Conservation (phyloP, 1,284 basidiomycete genomes). For the Ceratobasidium sp. region DNA sequence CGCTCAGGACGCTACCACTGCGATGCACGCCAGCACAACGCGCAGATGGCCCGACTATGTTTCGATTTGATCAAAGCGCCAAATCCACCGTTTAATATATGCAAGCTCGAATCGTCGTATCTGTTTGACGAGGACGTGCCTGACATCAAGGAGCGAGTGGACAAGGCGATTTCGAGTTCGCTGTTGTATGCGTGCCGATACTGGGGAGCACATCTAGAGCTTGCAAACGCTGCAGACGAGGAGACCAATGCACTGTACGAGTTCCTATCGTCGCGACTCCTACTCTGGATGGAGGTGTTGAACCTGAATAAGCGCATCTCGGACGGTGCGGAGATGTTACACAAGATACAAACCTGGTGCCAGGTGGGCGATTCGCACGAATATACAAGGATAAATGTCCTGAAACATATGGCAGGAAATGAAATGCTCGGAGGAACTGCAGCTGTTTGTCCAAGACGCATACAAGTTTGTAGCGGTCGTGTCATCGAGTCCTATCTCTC, state of each 20-base stretch:
- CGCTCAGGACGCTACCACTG: slow-evolving; percentile 5
- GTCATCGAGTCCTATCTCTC: background rate
- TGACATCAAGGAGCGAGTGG: slow-evolving; percentile 11
- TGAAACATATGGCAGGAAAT: background rate
- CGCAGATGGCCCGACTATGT: slow-evolving; percentile 6
- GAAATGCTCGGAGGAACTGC: background rate
- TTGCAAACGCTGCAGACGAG: background rate
- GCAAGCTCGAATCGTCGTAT: background rate
- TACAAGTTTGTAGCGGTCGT: background rate
- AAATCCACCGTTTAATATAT: background rate
- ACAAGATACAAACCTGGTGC: background rate
- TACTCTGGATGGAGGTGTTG: background rate
- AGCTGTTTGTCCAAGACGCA: background rate
- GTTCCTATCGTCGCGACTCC: background rate
- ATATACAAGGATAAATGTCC: background rate
- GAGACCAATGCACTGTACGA: background rate
- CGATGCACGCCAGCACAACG: background rate
- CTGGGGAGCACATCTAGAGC: slow-evolving; percentile 17
- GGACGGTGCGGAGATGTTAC: background rate
- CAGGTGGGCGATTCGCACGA: background rate
- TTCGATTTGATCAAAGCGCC: background rate
- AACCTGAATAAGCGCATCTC: background rate
- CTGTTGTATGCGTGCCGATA: slow-evolving; percentile 23
- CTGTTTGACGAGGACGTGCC: slow-evolving; percentile 19
- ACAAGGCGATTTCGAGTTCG: background rate